Evolutionary conservation across 768 basidiomycete species (phyloP).

Genomic region (Mycena haematopus): DNA sequence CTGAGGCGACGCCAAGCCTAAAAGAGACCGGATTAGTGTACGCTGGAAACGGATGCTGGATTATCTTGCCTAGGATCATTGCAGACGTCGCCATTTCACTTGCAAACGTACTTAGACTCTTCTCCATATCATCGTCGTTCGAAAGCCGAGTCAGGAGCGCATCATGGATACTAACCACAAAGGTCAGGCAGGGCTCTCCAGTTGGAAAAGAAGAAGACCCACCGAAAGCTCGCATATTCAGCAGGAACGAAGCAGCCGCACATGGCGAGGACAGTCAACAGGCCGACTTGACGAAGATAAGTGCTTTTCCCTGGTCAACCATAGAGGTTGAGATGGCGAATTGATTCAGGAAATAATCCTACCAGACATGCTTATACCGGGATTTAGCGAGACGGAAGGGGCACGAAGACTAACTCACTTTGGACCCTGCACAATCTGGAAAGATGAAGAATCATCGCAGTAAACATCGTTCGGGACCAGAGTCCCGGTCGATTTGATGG

Average conservation of each 20-base stretch:
- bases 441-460: conserved; percentile 81
- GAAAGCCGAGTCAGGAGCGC: conserved; percentile 85
- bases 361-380: conserved; percentile 64
- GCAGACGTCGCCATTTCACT: conserved; percentile 92
- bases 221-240: conserved; percentile 91
- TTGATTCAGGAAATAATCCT: conserved; percentile 13
- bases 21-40: background rate
- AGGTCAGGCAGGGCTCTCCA: background rate
- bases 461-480: conserved; percentile 92
- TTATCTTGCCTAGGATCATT: conserved; percentile 77
- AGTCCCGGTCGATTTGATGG: conserved; percentile 65
- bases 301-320: conserved; percentile 81
- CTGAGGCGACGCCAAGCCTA: conserved; percentile 72
- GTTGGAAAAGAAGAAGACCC: background rate
- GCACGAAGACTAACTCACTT: conserved; percentile 57
- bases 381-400: background rate
- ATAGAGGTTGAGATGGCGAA: background rate
- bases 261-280: conserved; percentile 87
- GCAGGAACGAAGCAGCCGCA: conserved; percentile 93
- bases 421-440: conserved; percentile 92
- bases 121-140: conserved; percentile 93
- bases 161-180: conserved; percentile 70
- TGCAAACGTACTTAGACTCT: conserved; percentile 91
- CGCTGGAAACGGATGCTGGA: background rate
- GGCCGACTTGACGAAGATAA: conserved; percentile 85